phyloP scores from a whole-genome alignment of 2,329 filamentous ascomycete genomes.

The Pseudopithomyces chartarum region DNA sequence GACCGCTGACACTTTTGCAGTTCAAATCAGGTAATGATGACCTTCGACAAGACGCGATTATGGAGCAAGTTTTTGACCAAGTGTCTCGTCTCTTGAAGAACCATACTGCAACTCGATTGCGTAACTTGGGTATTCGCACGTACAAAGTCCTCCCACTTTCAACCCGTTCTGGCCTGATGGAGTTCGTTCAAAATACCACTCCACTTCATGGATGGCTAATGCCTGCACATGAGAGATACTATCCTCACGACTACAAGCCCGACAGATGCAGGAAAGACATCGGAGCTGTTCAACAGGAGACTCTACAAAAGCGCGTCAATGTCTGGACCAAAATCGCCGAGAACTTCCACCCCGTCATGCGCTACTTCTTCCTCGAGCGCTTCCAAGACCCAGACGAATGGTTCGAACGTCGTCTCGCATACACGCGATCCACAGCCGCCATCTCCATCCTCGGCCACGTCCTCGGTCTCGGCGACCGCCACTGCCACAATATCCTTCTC shows the following conservation, averaged over 20 bases:
- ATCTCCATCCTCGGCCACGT: constrained; percentile 95
- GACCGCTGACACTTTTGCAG: constrained; percentile 38
- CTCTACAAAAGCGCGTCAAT: constrained; percentile 71
- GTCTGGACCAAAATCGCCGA: constrained; percentile 80
- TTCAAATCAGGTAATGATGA: constrained; percentile 97
- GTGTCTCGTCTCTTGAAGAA: constrained; percentile 88
- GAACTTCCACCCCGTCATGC: constrained; percentile 88
- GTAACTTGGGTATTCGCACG: constrained; percentile 87
- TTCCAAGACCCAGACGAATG: constrained; percentile 95
- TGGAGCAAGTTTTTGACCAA: constrained; percentile 99
- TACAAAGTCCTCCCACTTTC: constrained; percentile 96
- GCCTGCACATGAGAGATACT: constrained; percentile 85
- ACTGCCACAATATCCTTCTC: constrained; percentile 95
- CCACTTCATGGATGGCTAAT: constrained; percentile 91
- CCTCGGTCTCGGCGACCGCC: constrained; percentile 88
- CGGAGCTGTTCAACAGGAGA: constrained; percentile 69
- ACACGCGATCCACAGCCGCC: constrained; percentile 89
- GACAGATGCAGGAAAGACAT: constrained; percentile 81
- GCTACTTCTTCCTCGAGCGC: constrained; percentile 95
- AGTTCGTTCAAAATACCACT: constrained; percentile 93
- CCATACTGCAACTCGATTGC: constrained; percentile 84
- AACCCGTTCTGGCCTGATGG: constrained; percentile 84
- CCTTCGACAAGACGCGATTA: constrained; percentile 93
- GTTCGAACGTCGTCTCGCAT: constrained; percentile 87
- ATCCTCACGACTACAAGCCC: constrained; percentile 80